Conservation (phyloP, 371 early-diverging fungal genomes). For the Mucor saturninus region DNA sequence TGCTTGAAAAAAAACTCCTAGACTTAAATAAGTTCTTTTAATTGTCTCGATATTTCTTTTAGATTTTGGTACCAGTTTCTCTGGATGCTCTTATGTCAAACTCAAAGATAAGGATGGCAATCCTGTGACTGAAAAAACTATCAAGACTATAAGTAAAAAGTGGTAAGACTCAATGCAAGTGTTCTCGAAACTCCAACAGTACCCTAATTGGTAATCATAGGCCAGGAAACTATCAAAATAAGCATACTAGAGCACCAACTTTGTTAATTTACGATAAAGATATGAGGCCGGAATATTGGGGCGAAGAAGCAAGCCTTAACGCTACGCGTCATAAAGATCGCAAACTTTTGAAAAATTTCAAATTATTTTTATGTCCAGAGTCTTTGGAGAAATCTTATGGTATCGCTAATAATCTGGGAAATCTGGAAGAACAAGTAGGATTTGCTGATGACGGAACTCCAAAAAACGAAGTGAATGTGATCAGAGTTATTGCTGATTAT, state of each 20-base stretch:
- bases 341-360: neutral
- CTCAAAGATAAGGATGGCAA: neutral
- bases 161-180: neutral
- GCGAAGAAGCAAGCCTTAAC: neutral
- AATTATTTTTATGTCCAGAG: neutral
- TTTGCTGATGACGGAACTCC: no score
- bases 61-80: slow-evolving; percentile 62
- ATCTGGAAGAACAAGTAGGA: no score
- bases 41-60: neutral
- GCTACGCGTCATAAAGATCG: neutral
- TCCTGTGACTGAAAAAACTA: neutral
- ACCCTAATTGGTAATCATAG: no score
- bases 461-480: neutral
- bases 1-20: neutral
- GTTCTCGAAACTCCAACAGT: neutral
- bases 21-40: no score
- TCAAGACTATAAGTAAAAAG: neutral
- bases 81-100: slow-evolving; percentile 44
- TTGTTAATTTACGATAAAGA: neutral
- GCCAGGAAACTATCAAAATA: neutral
- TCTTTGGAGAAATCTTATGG: neutral
- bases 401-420: neutral
- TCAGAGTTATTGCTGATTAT: slow-evolving; percentile 3
- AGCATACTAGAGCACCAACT: neutral
- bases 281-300: neutral